These are phyloP conservation scores for Sarocladium brachiariae DNA, from an alignment of 2,329 filamentous ascomycete species.

Conservation along the genomic window DNA sequence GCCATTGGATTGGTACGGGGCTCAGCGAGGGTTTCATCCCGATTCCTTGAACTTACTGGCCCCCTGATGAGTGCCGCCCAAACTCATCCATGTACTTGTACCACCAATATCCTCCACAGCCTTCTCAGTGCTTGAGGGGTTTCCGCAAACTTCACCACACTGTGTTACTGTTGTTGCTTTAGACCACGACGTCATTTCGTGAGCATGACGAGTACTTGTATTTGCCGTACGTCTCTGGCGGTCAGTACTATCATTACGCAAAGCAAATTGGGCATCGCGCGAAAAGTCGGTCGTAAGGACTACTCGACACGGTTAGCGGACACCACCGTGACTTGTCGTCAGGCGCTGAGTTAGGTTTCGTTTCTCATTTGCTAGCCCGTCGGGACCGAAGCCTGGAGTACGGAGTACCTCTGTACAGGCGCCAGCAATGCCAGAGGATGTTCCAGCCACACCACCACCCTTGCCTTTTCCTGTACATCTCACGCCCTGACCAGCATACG, in stretches of 20 bases:
- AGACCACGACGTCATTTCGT: neutral
- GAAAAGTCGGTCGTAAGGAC: neutral
- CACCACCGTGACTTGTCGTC: neutral
- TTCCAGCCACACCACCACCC: slow-evolving; percentile 6
- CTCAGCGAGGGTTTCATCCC: slow-evolving; percentile 7
- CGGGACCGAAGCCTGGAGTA: slow-evolving; percentile 2
- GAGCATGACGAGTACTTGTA: too few relatives aligned
- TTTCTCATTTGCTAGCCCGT: neutral
- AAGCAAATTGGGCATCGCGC: neutral
- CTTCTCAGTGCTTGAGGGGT: too few relatives aligned
- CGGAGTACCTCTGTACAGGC: neutral
- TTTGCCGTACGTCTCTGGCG: too few relatives aligned
- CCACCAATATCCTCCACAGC: too few relatives aligned
- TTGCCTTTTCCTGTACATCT: neutral
- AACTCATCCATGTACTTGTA: too few relatives aligned
- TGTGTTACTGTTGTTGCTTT: too few relatives aligned
- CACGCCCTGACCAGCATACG: neutral
- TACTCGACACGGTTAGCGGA: slow-evolving; percentile 1
- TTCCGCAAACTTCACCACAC: too few relatives aligned
- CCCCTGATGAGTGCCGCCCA: too few relatives aligned
- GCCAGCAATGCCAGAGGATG: neutral
- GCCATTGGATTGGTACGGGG: slow-evolving; percentile 6
- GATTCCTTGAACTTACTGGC: neutral
- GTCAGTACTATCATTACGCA: too few relatives aligned
- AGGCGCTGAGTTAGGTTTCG: neutral